Conservation (phyloP, 306 rosid genomes). For the Potentilla sterilis region DNA sequence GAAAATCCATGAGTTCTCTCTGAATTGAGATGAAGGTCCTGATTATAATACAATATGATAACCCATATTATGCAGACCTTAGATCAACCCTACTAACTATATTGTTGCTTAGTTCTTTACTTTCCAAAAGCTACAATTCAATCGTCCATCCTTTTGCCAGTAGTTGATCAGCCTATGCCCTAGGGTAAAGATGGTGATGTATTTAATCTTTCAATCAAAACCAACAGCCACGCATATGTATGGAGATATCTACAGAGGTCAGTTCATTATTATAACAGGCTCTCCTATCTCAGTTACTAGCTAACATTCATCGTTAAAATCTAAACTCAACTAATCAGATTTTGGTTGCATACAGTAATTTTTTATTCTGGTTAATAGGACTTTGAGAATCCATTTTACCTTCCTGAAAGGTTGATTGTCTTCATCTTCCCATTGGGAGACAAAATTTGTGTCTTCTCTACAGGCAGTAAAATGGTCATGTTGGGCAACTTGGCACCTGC, state of each 20-base stretch:
- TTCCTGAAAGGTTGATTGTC: slow-evolving; percentile 67
- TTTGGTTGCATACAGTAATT: neutral
- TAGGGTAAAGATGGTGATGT: neutral
- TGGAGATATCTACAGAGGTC: neutral
- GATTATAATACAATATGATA: neutral
- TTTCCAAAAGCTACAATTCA: neutral
- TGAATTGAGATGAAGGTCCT: neutral
- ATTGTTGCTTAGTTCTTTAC: neutral
- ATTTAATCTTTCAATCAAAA: neutral
- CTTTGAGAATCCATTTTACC: slow-evolving; percentile 46
- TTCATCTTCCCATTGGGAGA: slow-evolving; percentile 52
- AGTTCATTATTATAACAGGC: neutral
- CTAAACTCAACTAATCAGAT: neutral
- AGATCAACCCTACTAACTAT: neutral
- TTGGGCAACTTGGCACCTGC: slow-evolving; percentile 78
- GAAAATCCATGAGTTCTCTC: neutral
- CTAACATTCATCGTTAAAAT: neutral
- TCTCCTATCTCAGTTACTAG: neutral
- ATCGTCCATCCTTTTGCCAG: neutral
- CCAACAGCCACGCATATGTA: neutral
- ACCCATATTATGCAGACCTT: neutral
- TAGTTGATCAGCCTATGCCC: neutral
- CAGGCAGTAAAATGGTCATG: slow-evolving; percentile 54
- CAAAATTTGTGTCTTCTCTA: slow-evolving; percentile 45
- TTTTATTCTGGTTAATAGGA: neutral